These are phyloP conservation scores for Clonostachys rosea DNA, from an alignment of 2,329 filamentous ascomycete genomes.

Conservation along the genomic window DNA sequence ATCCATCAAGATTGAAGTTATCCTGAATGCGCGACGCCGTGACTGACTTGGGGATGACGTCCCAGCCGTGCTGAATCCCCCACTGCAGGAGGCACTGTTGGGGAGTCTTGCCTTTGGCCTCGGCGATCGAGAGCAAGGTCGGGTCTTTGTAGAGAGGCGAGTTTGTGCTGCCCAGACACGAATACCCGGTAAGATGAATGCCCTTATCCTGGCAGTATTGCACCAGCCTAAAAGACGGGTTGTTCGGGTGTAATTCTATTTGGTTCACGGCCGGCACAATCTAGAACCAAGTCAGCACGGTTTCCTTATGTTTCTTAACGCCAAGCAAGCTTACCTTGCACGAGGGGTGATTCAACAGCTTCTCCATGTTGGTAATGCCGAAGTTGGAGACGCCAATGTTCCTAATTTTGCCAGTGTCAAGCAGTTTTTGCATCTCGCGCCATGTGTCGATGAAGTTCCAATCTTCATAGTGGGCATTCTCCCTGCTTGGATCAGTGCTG, in stretches of 20 bases:
- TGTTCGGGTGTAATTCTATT: constrained; percentile 22
- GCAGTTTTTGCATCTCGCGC: constrained; percentile 20
- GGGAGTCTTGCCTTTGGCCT: constrained; percentile 11
- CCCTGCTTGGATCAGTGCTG: constrained; percentile 13
- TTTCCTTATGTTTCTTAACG: background rate
- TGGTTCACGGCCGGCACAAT: constrained; percentile 22
- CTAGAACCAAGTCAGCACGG: constrained; percentile 8
- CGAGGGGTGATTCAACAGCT: constrained; percentile 57
- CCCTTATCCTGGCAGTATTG: constrained; percentile 20
- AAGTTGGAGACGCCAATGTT: constrained; percentile 25
- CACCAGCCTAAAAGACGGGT: constrained; percentile 21
- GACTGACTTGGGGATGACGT: constrained; percentile 15
- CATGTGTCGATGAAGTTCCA: constrained; percentile 16
- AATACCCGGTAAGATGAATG: constrained; percentile 21
- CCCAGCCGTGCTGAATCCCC: constrained; percentile 15
- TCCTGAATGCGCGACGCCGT: constrained; percentile 11
- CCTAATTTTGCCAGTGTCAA: constrained; percentile 19
- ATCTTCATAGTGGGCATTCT: constrained; percentile 11
- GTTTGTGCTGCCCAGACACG: background rate
- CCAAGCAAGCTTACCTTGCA: constrained; percentile 61
- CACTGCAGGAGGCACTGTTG: constrained; percentile 16
- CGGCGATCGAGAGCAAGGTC: constrained; percentile 13
- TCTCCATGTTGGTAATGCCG: constrained; percentile 18
- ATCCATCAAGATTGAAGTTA: constrained; percentile 40
- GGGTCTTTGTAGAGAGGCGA: constrained; percentile 10